Base-by-base conservation (phyloP, 2,329 filamentous ascomycete genomes). In the Penicillium sp. region DNA sequence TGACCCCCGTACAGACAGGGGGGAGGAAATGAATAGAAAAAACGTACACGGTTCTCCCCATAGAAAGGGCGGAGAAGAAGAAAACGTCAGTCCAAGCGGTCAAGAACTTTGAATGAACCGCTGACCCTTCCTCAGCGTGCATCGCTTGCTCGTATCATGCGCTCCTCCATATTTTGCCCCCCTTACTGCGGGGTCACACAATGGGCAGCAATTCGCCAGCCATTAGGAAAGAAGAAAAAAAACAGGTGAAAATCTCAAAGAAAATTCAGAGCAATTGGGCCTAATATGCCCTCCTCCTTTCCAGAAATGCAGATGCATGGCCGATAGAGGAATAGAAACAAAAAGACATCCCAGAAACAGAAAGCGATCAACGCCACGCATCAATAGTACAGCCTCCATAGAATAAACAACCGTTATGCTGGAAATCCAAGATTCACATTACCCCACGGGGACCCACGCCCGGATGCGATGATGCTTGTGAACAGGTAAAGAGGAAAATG, bases 361-460 rank as follows among this genome's bases (percentile, higher is more conserved):
- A 65, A 51, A 53, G 55, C 28, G 54, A 51, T 65, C 65, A 67
- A 66, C 63, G 63, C 65, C 65, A 52, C 62, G 63, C 63, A 38
- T 46, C 61, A 64, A 61, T 69, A 45, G 55, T 68, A 68, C 65
- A 69, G 43, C 51, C 58, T 54, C 49, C 42, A 48, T 35, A 35
- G 48, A 38, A 51, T 58, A 48, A 55, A 60, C 54, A 55, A 57
- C 64, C 58, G 53, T 67, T 52, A 60, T 65, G 60, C 58, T 64
- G 35, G 45, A 35, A 55, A 40, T 51, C 14, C 52, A 57, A 52
- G 46, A 58, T 65, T 62, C 51, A 53, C 25, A 22, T 28, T 5
- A 19, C 16, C 43, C n/a, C 35, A 22, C 28, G 28, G 28, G 14
- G 26, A 45, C 16, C 26, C 22, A 53, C 30, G 19, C 19, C 40